These are phyloP conservation scores for Onygenales sp. DNA, from an alignment of 2,329 filamentous ascomycete species.

Conservation along the genomic window DNA sequence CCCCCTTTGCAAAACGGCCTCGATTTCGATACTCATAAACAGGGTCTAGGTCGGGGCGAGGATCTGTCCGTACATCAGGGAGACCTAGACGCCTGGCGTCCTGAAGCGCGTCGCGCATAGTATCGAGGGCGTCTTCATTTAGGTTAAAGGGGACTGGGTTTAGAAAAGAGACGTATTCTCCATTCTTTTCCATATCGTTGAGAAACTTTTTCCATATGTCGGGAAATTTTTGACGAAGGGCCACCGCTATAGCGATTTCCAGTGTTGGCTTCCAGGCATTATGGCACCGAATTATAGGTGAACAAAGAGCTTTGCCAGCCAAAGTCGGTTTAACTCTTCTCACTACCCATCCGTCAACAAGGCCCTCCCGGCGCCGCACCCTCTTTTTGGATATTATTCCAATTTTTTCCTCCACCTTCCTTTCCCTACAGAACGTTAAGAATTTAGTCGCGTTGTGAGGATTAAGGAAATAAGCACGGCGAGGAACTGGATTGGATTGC, in stretches of 20 bases:
- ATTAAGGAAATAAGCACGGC: too few relatives aligned
- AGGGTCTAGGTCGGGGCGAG: not conserved
- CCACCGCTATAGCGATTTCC: not conserved
- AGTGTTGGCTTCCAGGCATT: not conserved
- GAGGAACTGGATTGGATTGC: not conserved
- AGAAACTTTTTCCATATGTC: not conserved
- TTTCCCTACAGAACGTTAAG: not conserved
- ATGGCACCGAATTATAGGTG: not conserved
- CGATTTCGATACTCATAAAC: too few relatives aligned
- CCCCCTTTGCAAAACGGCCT: too few relatives aligned
- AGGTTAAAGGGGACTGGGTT: not conserved
- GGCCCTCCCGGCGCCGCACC: too few relatives aligned
- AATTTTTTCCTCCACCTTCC: not conserved
- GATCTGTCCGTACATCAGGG: not conserved
- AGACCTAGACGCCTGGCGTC: constrained; percentile 10
- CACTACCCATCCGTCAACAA: not conserved
- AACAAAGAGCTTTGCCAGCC: too few relatives aligned
- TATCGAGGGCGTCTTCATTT: constrained; percentile 1
- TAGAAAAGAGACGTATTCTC: not conserved
- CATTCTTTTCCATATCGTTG: not conserved
- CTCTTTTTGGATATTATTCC: not conserved
- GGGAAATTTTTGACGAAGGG: not conserved
- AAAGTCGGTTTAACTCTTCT: not conserved
- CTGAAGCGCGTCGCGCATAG: constrained; percentile 10
- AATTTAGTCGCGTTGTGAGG: not conserved